Base-by-base conservation (phyloP, 371 early-diverging fungal genomes). In the Mucor sp. region DNA sequence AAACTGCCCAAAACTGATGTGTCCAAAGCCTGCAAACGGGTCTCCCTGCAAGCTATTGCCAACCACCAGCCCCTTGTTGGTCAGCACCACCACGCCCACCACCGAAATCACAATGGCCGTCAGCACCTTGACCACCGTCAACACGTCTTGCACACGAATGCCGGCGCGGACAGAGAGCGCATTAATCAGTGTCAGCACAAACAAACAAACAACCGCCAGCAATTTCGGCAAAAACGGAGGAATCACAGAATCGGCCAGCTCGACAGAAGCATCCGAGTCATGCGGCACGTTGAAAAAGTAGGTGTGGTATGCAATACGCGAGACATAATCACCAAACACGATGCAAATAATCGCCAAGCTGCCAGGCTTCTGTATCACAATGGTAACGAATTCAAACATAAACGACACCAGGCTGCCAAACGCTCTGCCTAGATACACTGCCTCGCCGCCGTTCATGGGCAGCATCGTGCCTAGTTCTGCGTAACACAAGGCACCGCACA, bases 391-490 rank as follows among this genome's bases (percentile, higher is more conserved):
- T 53, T 87, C 85, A 79, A 94, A 97, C 68, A 95, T 77, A 65
- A 95, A 97, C 4, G 93, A 88, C 0, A 93, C 84, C 23, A 95
- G 65, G 56, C 87, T 86, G 1, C 94, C 94, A 76, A 87, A 95
- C 4, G 92, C 91, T 48, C 91, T 87, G 50, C 88, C 83, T 44
- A 94, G 77, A 73, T 96, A 96, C 0, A 91, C 89, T 67, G 92
- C 86, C 43, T 95, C 95, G 11, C 96, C 96, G 27, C 88, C 88
- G 63, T 95, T 96, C 71, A 92, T 91, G 2, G 96, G 95, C 57
- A 95, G 84, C 85, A 93, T 90, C 32, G 95, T 84, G 1, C 97
- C 97, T 37, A 97, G 76, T 76, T 97, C 97, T 12, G 87, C 88
- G 74, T 92, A 94, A 60, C 90, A 90, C 27, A 90, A 80, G 0